Conservation (phyloP, 1,284 basidiomycete species). For the Wolfiporia cocos region DNA sequence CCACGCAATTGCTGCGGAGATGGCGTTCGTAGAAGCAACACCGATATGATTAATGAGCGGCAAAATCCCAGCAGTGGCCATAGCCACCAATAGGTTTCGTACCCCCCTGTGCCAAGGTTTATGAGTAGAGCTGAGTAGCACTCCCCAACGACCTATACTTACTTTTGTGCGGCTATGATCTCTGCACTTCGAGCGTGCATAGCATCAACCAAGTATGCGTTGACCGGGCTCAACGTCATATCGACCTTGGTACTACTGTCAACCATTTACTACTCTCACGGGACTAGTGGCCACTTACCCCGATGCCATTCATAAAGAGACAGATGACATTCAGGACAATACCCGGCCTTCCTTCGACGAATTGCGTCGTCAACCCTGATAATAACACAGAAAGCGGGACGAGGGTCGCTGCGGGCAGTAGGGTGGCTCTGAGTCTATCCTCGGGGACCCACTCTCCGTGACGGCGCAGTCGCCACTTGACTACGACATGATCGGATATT, state of each 20-base stretch:
- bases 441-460: slow-evolving; percentile 50
- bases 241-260: slow-evolving; percentile 29
- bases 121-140: neutral
- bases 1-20: slow-evolving; percentile 37
- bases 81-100: slow-evolving; percentile 36
- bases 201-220: slow-evolving; percentile 54
- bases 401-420: slow-evolving; percentile 39
- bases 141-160: slow-evolving; percentile 7
- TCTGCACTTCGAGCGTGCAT: slow-evolving; percentile 48
- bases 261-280: slow-evolving; percentile 5
- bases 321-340: slow-evolving; percentile 35
- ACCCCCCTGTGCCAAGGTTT: slow-evolving; percentile 32
- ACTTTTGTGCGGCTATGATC: slow-evolving; percentile 40
- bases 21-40: slow-evolving; percentile 43
- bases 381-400: slow-evolving; percentile 35
- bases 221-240: slow-evolving; percentile 41
- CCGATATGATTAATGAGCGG: slow-evolving; percentile 50
- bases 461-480: slow-evolving; percentile 39
- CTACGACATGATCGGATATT: slow-evolving; percentile 44
- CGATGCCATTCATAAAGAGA: slow-evolving; percentile 44
- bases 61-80: slow-evolving; percentile 35
- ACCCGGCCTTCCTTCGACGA: slow-evolving; percentile 33
- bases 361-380: slow-evolving; percentile 29
- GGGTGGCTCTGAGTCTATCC: slow-evolving; percentile 47
- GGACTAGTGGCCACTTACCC: slow-evolving; percentile 28